These are phyloP conservation scores for Coprinopsis marcescibilis DNA, from an alignment of 768 basidiomycete species.

Conservation along the genomic window DNA sequence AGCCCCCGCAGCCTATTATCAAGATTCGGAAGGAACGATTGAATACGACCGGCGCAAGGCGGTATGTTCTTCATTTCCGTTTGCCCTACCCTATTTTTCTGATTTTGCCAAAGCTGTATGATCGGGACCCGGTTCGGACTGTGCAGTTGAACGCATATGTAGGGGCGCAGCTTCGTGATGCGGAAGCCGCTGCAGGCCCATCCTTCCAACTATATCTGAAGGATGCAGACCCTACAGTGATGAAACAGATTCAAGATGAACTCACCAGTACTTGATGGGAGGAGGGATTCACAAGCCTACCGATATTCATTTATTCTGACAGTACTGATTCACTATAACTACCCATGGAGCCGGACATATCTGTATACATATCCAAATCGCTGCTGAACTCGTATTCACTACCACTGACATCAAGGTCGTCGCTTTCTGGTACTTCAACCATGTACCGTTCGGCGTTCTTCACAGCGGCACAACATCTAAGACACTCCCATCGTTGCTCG, in stretches of 20 bases:
- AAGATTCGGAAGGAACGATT: conserved; percentile 60
- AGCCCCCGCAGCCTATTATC: conserved; percentile 53
- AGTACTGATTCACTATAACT: conserved; percentile 44
- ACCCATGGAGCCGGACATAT: conserved; percentile 51
- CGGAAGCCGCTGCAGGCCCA: conserved; percentile 53
- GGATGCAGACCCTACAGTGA: conserved; percentile 66
- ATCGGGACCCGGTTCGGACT: conserved; percentile 68
- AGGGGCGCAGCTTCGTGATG: conserved; percentile 52
- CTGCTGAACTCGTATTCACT: conserved; percentile 62
- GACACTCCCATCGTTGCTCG: conserved; percentile 68
- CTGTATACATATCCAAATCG: conserved; percentile 44
- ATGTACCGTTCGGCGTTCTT: conserved; percentile 56
- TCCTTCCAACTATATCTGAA: conserved; percentile 59
- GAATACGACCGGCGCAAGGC: conserved; percentile 73
- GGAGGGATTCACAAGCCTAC: not conserved
- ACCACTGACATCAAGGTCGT: conserved; percentile 26
- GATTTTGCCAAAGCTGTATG: conserved; percentile 47
- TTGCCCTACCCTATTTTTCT: conserved; percentile 7
- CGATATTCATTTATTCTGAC: conserved; percentile 27
- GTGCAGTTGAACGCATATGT: conserved; percentile 59
- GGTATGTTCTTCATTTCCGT: conserved; percentile 34
- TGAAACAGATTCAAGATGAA: conserved; percentile 62
- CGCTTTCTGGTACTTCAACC: conserved; percentile 35
- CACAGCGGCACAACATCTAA: conserved; percentile 70
- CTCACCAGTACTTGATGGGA: conserved; percentile 23